phyloP scores from a whole-genome alignment of 768 basidiomycete genomes.

The Sporobolomyces roseus region DNA sequence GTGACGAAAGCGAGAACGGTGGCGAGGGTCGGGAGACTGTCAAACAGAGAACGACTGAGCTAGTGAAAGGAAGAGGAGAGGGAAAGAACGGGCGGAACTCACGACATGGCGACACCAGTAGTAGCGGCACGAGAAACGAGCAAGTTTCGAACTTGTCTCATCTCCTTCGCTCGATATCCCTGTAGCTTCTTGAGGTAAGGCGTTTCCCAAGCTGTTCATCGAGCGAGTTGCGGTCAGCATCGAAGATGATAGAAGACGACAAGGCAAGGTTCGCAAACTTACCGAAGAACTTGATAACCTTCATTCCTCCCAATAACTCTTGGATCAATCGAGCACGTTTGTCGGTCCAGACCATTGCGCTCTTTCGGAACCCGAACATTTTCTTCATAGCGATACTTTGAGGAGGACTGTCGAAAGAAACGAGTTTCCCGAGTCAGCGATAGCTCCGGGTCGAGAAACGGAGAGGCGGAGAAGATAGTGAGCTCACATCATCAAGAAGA shows the following conservation, averaged over 20 bases:
- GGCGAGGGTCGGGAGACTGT: slow-evolving; percentile 64
- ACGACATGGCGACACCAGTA: slow-evolving; percentile 40
- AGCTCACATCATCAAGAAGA: slow-evolving; percentile 56
- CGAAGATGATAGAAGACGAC: background rate
- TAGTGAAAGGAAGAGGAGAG: slow-evolving; percentile 64
- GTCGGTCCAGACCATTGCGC: slow-evolving; percentile 82
- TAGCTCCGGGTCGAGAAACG: background rate
- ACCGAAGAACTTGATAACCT: slow-evolving; percentile 80
- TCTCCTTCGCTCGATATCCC: slow-evolving; percentile 64
- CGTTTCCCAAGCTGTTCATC: slow-evolving; percentile 40
- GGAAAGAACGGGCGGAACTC: background rate
- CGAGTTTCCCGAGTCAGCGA: background rate
- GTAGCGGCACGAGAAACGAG: slow-evolving; percentile 45
- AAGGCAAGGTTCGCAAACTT: background rate
- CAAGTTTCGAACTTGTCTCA: slow-evolving; percentile 55
- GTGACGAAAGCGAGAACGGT: slow-evolving; percentile 66
- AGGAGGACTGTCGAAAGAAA: slow-evolving; percentile 55
- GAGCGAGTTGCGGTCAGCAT: background rate
- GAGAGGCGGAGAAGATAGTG: slow-evolving; percentile 40
- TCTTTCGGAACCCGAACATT: slow-evolving; percentile 64
- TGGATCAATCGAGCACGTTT: slow-evolving; percentile 82
- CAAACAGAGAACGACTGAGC: slow-evolving; percentile 62
- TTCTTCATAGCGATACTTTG: slow-evolving; percentile 71
- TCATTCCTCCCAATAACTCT: slow-evolving; percentile 83
- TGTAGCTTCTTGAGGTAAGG: slow-evolving; percentile 71